These are phyloP conservation scores for Dichotomopilus funicola DNA, from an alignment of 2,329 filamentous ascomycete species.

Conservation along the genomic window DNA sequence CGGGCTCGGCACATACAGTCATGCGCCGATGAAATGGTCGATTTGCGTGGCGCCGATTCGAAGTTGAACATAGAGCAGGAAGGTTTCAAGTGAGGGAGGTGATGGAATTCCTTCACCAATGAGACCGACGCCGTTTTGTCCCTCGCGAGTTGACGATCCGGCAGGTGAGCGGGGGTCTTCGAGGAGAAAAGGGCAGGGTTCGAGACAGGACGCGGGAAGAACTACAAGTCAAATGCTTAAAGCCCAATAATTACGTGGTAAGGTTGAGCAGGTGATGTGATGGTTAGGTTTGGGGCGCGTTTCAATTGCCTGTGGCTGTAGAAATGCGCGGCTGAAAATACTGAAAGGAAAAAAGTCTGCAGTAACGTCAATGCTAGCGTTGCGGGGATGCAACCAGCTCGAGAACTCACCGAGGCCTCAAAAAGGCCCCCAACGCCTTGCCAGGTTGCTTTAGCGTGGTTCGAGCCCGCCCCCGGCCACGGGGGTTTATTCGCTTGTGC, in stretches of 20 bases:
- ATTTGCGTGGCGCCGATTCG: slow-evolving; percentile 11
- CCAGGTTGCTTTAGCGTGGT: no score
- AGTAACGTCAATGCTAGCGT: neutral
- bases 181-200: neutral
- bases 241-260: neutral
- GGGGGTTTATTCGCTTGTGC: no score
- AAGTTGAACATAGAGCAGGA: slow-evolving; percentile 16
- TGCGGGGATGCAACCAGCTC: neutral
- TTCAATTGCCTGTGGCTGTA: no score
- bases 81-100: neutral
- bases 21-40: slow-evolving; percentile 30
- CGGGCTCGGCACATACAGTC: slow-evolving; percentile 37
- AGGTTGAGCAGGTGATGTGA: neutral
- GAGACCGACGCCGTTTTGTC: neutral
- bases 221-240: neutral
- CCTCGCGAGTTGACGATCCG: neutral
- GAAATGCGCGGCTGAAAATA: neutral
- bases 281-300: neutral
- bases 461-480: no score
- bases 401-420: neutral
- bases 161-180: neutral
- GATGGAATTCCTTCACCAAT: neutral
- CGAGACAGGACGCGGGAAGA: neutral
- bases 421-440: no score
- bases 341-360: neutral